A percentile compares a stretch with the other conserved stretches of the same genome.
These are phyloP conservation scores for Dendrobium officinale DNA, from an alignment of 106 monocot species.

Conservation along the genomic window DNA sequence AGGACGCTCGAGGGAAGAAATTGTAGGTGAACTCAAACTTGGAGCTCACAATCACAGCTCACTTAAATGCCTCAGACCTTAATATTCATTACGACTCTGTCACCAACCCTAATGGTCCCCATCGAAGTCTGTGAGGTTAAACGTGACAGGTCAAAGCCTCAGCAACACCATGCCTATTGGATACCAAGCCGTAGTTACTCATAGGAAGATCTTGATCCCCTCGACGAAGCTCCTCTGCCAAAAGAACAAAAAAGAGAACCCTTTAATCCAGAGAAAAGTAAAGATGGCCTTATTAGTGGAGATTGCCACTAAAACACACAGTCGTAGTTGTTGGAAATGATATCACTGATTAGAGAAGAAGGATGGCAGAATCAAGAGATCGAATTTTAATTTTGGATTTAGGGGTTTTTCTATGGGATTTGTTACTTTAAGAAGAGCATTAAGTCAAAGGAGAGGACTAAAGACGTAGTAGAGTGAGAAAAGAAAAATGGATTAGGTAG, in stretches of 20 bases:
- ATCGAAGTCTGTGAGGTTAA: constrained; percentile 51
- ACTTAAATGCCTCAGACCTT: constrained; percentile 28
- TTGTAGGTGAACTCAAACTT: neutral
- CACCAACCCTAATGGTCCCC: constrained; percentile 26
- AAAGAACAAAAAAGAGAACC: constrained; percentile 18
- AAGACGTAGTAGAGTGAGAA: neutral
- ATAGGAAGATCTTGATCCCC: constrained; percentile 5
- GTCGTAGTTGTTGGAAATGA: constrained; percentile 4
- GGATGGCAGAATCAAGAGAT: neutral
- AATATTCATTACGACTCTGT: constrained; percentile 45
- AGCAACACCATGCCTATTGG: neutral
- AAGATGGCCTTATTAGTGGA: constrained; percentile 9
- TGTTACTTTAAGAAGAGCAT: constrained; percentile 3
- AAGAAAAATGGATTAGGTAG: no score
- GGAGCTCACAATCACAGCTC: constrained; percentile 36
- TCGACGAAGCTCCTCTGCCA: constrained; percentile 26
- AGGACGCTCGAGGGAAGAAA: no score
- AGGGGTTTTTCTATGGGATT: neutral
- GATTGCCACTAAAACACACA: constrained; percentile 6
- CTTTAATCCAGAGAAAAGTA: constrained; percentile 23
- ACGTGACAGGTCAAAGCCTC: constrained; percentile 13
- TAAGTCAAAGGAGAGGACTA: neutral
- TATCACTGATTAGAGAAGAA: neutral
- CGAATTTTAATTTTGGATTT: neutral
- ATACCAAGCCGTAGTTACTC: neutral